These are phyloP conservation scores for Zopfia rhizophila DNA, from an alignment of 2,329 filamentous ascomycete species.

Conservation along the genomic window DNA sequence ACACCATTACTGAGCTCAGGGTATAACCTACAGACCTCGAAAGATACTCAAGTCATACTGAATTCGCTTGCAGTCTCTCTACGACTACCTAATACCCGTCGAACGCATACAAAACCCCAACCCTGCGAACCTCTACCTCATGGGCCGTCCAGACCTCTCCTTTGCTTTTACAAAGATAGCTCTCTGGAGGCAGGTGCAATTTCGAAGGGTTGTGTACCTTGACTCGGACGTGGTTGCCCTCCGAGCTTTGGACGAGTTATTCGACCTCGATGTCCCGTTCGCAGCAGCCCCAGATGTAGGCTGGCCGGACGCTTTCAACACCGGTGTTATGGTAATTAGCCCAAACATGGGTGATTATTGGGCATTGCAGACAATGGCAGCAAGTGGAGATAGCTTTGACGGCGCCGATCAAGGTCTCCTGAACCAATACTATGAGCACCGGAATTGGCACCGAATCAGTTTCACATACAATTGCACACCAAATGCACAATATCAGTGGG, in stretches of 20 bases:
- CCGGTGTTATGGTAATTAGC: conserved; percentile 91
- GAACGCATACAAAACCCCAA: conserved; percentile 79
- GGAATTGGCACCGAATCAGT: conserved; percentile 82
- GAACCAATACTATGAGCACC: conserved; percentile 90
- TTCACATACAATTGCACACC: conserved; percentile 98
- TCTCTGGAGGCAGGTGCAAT: conserved; percentile 91
- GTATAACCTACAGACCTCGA: conserved; percentile 56
- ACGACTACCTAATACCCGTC: conserved; percentile 89
- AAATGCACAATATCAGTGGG: conserved; percentile 95
- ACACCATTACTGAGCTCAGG: conserved; percentile 81
- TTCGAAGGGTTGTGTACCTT: conserved; percentile 91
- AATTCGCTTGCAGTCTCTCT: conserved; percentile 70
- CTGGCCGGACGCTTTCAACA: conserved; percentile 98
- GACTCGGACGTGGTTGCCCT: conserved; percentile 95
- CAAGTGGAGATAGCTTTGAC: conserved; percentile 91
- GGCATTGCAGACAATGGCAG: conserved; percentile 83
- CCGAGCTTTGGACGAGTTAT: conserved; percentile 91
- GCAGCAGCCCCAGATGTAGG: conserved; percentile 91
- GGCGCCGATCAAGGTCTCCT: conserved; percentile 95
- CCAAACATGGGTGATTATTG: conserved; percentile 90
- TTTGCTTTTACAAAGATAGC: conserved; percentile 97
- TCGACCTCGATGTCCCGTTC: conserved; percentile 70
- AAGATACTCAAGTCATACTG: neutral
- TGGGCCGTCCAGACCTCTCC: conserved; percentile 89
- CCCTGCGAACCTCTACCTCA: conserved; percentile 86